These are phyloP conservation scores for Torulaspora microellipsoides DNA, from an alignment of 805 yeast species.

Conservation along the genomic window DNA sequence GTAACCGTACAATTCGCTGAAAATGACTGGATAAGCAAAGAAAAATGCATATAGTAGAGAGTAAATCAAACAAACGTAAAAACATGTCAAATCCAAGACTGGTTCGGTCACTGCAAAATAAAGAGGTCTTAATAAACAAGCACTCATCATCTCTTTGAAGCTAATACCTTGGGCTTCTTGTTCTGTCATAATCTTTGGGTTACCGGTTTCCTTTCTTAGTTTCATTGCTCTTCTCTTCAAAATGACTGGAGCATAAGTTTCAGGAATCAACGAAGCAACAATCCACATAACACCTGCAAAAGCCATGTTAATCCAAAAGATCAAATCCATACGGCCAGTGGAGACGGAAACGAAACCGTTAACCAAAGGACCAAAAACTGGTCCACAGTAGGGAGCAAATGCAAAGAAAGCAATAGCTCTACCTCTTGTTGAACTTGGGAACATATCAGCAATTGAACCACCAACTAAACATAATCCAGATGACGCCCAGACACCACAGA, in stretches of 20 bases:
- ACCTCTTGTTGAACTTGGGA: slow-evolving; percentile 76
- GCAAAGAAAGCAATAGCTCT: slow-evolving; percentile 88
- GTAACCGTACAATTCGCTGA: slow-evolving; percentile 69
- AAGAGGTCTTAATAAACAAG: slow-evolving; percentile 76
- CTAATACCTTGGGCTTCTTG: slow-evolving; percentile 81
- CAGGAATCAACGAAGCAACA: slow-evolving; percentile 64
- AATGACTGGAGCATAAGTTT: slow-evolving; percentile 83
- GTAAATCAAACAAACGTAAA: slow-evolving; percentile 83
- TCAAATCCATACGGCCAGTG: slow-evolving; percentile 61
- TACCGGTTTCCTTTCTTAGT: slow-evolving; percentile 75
- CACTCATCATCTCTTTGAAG: slow-evolving; percentile 60
- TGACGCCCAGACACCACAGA: slow-evolving; percentile 81
- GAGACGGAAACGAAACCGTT: slow-evolving; percentile 79
- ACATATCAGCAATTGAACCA: slow-evolving; percentile 87
- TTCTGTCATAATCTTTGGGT: slow-evolving; percentile 82
- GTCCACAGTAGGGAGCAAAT: slow-evolving; percentile 90
- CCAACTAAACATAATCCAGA: slow-evolving; percentile 85
- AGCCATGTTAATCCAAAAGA: slow-evolving; percentile 90
- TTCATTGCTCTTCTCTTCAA: slow-evolving; percentile 59
- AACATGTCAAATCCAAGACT: slow-evolving; percentile 76
- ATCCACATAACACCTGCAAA: slow-evolving; percentile 85
- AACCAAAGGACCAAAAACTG: slow-evolving; percentile 83
- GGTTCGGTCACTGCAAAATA: slow-evolving; percentile 77
- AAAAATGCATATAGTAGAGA: slow-evolving; percentile 89
- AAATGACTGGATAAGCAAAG: slow-evolving; percentile 92